A percentile compares a stretch with the other conserved stretches of the same genome.
These are phyloP conservation scores for Penicillium verrucosum DNA, from an alignment of 2,329 filamentous ascomycete species.

Conservation along the genomic window DNA sequence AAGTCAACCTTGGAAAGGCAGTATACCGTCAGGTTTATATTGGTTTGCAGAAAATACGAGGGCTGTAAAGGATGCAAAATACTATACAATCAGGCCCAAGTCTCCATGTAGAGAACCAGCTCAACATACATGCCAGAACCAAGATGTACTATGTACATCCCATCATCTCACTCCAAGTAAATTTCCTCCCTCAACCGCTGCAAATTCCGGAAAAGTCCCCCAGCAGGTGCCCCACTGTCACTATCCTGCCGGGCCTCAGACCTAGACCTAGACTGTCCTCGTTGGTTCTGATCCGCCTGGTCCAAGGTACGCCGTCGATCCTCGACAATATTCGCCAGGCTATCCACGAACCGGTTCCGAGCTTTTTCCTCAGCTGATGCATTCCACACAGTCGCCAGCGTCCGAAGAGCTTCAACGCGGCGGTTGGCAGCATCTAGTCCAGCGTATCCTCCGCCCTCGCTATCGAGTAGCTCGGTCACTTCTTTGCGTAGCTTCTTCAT, in stretches of 20 bases:
- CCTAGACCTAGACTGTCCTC: constrained; percentile 15
- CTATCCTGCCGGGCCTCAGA: constrained; percentile 27
- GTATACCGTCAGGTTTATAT: neutral
- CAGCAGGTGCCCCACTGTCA: constrained; percentile 42
- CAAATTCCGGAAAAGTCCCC: constrained; percentile 53
- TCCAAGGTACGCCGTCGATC: constrained; percentile 57
- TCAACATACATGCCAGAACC: neutral
- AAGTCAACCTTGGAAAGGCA: neutral
- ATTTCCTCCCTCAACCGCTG: constrained; percentile 54
- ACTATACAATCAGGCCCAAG: neutral
- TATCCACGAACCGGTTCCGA: constrained; percentile 74
- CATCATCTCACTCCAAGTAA: constrained; percentile 45
- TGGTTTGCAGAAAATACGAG: neutral
- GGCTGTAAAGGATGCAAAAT: neutral
- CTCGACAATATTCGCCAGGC: constrained; percentile 75
- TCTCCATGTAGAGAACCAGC: constrained; percentile 4
- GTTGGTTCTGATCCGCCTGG: constrained; percentile 27
- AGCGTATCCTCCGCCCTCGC: constrained; percentile 56
- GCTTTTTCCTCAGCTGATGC: constrained; percentile 95
- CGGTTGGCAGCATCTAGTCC: constrained; percentile 67
- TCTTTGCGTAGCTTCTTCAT: constrained; percentile 64
- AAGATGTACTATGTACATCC: neutral
- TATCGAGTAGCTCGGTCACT: constrained; percentile 64
- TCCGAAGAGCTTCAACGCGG: constrained; percentile 73
- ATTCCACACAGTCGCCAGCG: constrained; percentile 79